These are phyloP conservation scores for Helotiales sp. DNA, from an alignment of 2,329 filamentous ascomycete species.

Conservation along the genomic window DNA sequence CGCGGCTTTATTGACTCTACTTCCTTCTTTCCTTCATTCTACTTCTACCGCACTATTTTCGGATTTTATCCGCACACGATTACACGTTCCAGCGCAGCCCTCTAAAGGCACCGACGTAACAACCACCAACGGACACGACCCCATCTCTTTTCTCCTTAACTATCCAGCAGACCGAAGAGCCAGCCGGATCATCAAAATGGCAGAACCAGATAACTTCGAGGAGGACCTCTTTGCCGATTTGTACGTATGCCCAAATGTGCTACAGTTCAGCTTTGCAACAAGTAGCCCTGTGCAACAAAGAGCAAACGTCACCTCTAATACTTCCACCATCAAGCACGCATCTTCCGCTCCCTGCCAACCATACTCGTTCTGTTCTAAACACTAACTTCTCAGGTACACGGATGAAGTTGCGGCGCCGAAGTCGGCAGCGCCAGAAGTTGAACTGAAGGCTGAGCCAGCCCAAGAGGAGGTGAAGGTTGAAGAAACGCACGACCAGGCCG, in stretches of 20 bases:
- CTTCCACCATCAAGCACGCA: background rate
- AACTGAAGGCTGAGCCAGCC: constrained; percentile 39
- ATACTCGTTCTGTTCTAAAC: background rate
- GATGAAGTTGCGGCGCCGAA: constrained; percentile 63
- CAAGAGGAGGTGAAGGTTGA: constrained; percentile 38
- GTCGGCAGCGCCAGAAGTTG: constrained; percentile 41
- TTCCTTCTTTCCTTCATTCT: background rate
- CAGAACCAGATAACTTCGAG: constrained; percentile 81
- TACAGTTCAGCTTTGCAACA: background rate
- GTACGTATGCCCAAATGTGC: constrained; percentile 59
- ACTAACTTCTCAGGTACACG: constrained; percentile 59
- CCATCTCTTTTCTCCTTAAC: background rate
- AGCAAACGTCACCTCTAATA: background rate
- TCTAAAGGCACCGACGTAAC: background rate
- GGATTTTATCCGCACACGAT: background rate
- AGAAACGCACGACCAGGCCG: constrained; percentile 34
- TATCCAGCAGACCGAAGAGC: background rate
- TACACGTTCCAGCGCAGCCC: background rate
- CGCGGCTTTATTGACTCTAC: background rate
- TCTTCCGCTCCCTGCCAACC: background rate
- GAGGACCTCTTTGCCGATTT: constrained; percentile 96
- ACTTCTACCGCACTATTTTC: background rate
- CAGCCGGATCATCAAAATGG: constrained; percentile 58
- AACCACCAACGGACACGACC: background rate
- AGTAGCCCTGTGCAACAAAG: constrained; percentile 3